phyloP scores from a whole-genome alignment of 768 basidiomycete genomes.

The Multifurca ochricompacta region DNA sequence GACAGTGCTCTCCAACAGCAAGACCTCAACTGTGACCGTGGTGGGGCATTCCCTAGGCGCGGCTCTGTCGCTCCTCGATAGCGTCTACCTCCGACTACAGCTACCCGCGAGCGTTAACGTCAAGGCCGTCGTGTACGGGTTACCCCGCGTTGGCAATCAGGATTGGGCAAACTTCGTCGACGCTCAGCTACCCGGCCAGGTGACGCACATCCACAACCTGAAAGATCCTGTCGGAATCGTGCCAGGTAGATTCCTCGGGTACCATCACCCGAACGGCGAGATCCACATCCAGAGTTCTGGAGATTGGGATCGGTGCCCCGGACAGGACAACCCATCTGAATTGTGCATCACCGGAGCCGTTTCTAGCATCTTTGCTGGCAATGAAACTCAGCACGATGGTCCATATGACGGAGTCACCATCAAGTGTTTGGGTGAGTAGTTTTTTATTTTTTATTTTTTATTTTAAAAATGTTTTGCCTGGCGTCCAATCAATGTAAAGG shows the following conservation, averaged over 20 bases:
- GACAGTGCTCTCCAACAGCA: constrained; percentile 29
- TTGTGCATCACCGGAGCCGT: not conserved
- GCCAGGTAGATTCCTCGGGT: constrained; percentile 44
- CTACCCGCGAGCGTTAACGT: constrained; percentile 27
- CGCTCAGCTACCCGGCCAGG: constrained; percentile 19
- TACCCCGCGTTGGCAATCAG: constrained; percentile 40
- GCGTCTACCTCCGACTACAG: constrained; percentile 24
- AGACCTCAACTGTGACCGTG: constrained; percentile 35
- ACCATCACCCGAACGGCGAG: constrained; percentile 44
- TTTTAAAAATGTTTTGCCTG: too few relatives aligned
- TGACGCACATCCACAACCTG: constrained; percentile 32
- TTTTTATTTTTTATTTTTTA: too few relatives aligned
- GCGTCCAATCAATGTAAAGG: too few relatives aligned
- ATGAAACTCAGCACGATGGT: not conserved
- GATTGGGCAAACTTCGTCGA: constrained; percentile 25
- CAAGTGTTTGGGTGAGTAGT: not conserved
- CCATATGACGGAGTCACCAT: not conserved
- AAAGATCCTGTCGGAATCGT: constrained; percentile 45
- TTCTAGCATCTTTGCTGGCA: not conserved
- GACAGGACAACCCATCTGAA: constrained; percentile 15
- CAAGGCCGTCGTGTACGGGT: constrained; percentile 38
- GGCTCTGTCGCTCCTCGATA: constrained; percentile 25
- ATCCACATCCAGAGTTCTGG: constrained; percentile 39
- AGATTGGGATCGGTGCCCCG: constrained; percentile 36
- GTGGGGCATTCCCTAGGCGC: constrained; percentile 31